A percentile compares a stretch with the other conserved stretches of the same genome.
Conservation (phyloP, 768 basidiomycete genomes). For the Holtermanniella nyarrowii region DNA sequence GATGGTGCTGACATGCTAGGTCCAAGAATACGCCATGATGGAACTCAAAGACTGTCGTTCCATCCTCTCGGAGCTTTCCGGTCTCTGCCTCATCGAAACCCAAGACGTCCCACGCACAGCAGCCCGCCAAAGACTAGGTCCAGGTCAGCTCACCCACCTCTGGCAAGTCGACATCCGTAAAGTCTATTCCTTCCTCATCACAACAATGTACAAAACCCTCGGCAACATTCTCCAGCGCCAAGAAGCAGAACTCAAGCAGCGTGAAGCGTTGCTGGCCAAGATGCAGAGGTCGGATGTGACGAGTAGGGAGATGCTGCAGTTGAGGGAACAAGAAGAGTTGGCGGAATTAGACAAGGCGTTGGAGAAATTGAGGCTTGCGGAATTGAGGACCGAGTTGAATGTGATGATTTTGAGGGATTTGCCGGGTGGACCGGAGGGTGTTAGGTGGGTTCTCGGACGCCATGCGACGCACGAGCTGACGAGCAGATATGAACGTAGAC, state of each 20-base stretch:
- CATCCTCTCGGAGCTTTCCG: constrained; percentile 63
- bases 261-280: constrained; percentile 68
- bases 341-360: constrained; percentile 63
- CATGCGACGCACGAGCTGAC: constrained; percentile 5
- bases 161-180: constrained; percentile 88
- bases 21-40: constrained; percentile 89
- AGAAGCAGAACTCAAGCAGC: constrained; percentile 60
- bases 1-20: constrained; percentile 45
- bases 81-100: constrained; percentile 72
- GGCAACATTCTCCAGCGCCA: constrained; percentile 71
- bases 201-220: constrained; percentile 75
- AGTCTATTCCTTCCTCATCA: constrained; percentile 66
- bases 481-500: not conserved
- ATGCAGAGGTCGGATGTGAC: constrained; percentile 67
- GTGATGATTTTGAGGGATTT: constrained; percentile 84
- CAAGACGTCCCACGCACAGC: constrained; percentile 88
- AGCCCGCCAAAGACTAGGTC: constrained; percentile 63
- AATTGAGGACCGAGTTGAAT: constrained; percentile 75
- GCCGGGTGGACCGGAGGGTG: constrained; percentile 34
- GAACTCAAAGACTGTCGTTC: constrained; percentile 75
- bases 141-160: constrained; percentile 44
- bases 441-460: not conserved
- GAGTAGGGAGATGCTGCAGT: constrained; percentile 56
- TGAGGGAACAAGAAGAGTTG: constrained; percentile 66
- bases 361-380: constrained; percentile 64